Evolutionary conservation across 1,284 basidiomycete species (phyloP), one percentile per base, ranked within the genome.

Genomic region (Cryptococcus neoformans): DNA sequence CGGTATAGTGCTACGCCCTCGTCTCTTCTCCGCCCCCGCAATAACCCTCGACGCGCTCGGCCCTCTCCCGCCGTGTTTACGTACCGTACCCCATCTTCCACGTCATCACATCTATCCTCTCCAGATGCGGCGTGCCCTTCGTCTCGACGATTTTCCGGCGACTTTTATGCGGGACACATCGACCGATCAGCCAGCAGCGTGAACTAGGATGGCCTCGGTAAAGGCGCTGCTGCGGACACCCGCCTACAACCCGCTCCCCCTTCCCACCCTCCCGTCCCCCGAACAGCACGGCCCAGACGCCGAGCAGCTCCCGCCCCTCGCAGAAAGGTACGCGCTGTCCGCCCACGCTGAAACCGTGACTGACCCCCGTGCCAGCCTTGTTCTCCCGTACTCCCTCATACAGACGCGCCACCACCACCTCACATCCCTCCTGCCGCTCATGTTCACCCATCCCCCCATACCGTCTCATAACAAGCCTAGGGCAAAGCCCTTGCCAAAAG

Each of bases 371-470:
- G 8, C 6, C 14, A 35, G 74, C 47, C 56, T 73, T 38, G 63
- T 74, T 0, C 58, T 75, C 3, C 67, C 64, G 8, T 70, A 72
- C 51, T 72, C 74, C 10, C 62, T 76, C 37, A 58, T 58, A 8
- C 68, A 73, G 49, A 71, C 68, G 4, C 64, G 74, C 1, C 64
- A 69, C 36, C 66, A 66, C 28, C 74, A 76, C 52, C 58, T 71
- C 37, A 62, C 64, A 14, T 62, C 69, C 21, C 69, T 76, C n/a
- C 59, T 76, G 9, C 74, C 74, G 1, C 69, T 66, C 46, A 64
- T 72, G 34, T 76, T 76, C 63, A 65, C 68, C 0, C 74, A 76
- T 55, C 73, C 72, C 3, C 64, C 68, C 4, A 65, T 74, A 3
- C 70, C 74, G 6, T 69, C 71, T 1, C 63, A 74, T 57, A 64